Evolutionary conservation across 768 basidiomycete genomes (phyloP).

Genomic region (Xerocomellus amylosporus): DNA sequence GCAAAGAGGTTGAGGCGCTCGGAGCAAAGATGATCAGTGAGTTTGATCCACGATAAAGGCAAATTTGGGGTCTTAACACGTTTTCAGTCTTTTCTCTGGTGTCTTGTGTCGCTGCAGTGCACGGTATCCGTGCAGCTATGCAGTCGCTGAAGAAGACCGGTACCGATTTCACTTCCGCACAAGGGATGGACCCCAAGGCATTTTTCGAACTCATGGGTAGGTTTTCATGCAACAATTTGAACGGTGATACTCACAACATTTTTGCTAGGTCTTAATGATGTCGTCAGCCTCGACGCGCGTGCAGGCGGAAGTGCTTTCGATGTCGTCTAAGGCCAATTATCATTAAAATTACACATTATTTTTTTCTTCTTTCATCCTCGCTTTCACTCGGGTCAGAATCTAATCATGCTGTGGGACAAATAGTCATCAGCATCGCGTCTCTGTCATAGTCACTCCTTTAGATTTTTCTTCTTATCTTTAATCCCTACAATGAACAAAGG

Average conservation of each 20-base stretch:
- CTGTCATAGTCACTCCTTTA: slow-evolving; percentile 21
- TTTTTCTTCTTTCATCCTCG: background rate
- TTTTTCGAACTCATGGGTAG: slow-evolving; percentile 78
- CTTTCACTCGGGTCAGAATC: background rate
- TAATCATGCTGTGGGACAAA: slow-evolving; percentile 20
- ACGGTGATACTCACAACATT: background rate
- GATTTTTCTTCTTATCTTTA: slow-evolving; percentile 20
- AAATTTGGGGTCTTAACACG: background rate
- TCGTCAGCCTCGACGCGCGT: slow-evolving; percentile 51
- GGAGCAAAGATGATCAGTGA: slow-evolving; percentile 78
- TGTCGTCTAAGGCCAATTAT: slow-evolving; percentile 36
- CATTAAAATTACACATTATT: background rate
- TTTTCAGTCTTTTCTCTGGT: slow-evolving; percentile 68
- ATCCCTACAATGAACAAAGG: slow-evolving; percentile 20
- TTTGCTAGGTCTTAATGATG: slow-evolving; percentile 47
- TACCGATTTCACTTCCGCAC: slow-evolving; percentile 58
- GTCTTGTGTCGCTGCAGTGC: slow-evolving; percentile 73
- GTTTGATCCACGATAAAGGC: slow-evolving; percentile 19
- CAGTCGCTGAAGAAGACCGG: slow-evolving; percentile 72
- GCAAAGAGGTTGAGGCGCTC: slow-evolving; percentile 60
- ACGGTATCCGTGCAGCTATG: slow-evolving; percentile 78
- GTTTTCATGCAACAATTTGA: slow-evolving; percentile 9
- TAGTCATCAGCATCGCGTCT: slow-evolving; percentile 18
- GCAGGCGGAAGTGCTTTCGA: slow-evolving; percentile 62
- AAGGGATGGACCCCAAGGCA: slow-evolving; percentile 73